phyloP scores from a whole-genome alignment of 2,329 filamentous ascomycete species.

The Knufia fluminis region DNA sequence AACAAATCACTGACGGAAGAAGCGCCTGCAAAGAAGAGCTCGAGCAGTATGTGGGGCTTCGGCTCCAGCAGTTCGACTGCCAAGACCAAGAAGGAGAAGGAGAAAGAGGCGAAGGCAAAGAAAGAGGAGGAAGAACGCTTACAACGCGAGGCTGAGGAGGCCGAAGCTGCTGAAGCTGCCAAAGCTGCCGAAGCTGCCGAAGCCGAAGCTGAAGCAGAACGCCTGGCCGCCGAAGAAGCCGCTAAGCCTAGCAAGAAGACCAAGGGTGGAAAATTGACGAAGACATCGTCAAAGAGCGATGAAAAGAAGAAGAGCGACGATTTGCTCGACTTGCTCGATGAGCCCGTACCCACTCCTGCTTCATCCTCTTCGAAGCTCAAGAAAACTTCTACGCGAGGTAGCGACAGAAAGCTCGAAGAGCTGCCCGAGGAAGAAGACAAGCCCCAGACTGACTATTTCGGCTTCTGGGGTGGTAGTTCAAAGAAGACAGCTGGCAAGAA shows the following conservation, averaged over 20 bases:
- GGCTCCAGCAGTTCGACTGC: conserved; percentile 28
- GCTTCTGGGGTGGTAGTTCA: conserved; percentile 23
- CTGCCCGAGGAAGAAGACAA: conserved; percentile 10
- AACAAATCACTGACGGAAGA: conserved; percentile 38
- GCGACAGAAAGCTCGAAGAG: conserved; percentile 26
- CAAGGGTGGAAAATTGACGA: conserved; percentile 21
- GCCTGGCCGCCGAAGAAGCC: conserved; percentile 26
- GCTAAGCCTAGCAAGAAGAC: conserved; percentile 25
- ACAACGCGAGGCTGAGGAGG: conserved; percentile 26
- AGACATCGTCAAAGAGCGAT: conserved; percentile 14
- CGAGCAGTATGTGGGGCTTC: conserved; percentile 35
- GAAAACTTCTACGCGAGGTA: conserved; percentile 26
- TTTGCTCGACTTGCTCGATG: conserved; percentile 30
- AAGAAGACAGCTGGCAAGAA: conserved; percentile 31
- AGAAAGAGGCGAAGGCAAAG: conserved; percentile 39
- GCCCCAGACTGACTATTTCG: conserved; percentile 23
- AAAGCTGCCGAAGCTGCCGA: conserved; percentile 31
- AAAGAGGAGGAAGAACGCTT: conserved; percentile 27
- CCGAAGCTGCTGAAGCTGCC: conserved; percentile 25
- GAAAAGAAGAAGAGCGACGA: conserved; percentile 25
- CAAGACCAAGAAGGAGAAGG: conserved; percentile 36
- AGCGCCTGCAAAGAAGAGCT: conserved; percentile 29
- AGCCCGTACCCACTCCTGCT: conserved; percentile 14
- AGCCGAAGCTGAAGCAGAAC: too few species aligned
- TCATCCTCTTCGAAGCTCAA: conserved; percentile 20